Base-by-base conservation (phyloP, 208 protist genomes). In the Leishmania tarentolae region DNA sequence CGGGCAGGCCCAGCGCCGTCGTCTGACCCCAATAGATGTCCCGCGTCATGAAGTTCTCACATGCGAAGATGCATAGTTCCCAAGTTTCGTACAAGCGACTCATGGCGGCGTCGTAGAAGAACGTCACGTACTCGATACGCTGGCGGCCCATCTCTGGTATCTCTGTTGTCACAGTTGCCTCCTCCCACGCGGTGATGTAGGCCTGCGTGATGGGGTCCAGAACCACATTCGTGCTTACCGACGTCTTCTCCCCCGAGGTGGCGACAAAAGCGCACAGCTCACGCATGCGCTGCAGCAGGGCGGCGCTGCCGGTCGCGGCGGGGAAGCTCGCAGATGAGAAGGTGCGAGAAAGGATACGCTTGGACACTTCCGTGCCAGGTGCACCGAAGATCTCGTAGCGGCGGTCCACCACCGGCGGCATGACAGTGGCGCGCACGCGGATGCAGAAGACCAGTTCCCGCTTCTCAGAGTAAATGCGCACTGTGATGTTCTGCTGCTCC, bases 161-260 rank as follows among this genome's bases (percentile, higher is more conserved):
- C 15, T 72, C 87, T 17, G 92, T 94, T 50, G 81, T 84, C 46
- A 97, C 72, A 24, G 83, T 86, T 21, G 91, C 85, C 86, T 97
- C 93, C 84, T 97, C 94, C 93, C 94, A 97, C 6, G 92, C 93
- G 24, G 87, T 92, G 70, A 97, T 76, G 81, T 90, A 91, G 50
- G 87, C 86, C 76, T 97, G 94, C 42, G 94, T 97, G 78, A 97
- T 90, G 8, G 94, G 91, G 83, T 97, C 94, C 28, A 96, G 65
- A 76, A 95, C 88, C 9, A 89, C 90, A 84, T 93, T 93, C 4
- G 88, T 93, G 68, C 88, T 83, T 78, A 89, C 93, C n/a, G 59
- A 83, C 40, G 93, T 96, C 21, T 56, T 44, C 46, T 88, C 88
- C 37, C 79, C 71, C 0, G 88, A 89, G 15, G 90, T 91, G 13